Conservation (phyloP, 2,329 filamentous ascomycete species). For the Sphaerulina populicola region DNA sequence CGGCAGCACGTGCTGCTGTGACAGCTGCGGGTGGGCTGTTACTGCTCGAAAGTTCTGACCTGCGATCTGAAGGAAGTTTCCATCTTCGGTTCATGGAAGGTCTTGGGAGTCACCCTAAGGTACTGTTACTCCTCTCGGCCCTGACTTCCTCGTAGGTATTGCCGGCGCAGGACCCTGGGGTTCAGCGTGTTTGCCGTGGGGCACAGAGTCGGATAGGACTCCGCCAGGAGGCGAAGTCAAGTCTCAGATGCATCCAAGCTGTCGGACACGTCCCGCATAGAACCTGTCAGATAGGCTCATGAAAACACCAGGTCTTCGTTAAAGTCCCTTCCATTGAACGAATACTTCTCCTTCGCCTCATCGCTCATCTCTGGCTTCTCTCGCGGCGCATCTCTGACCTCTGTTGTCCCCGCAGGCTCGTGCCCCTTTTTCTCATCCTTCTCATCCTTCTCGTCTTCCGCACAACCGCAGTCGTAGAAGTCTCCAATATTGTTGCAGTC, state of each 20-base stretch:
- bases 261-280: background rate
- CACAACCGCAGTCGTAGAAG: constrained; percentile 60
- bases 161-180: constrained; percentile 19
- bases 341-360: constrained; percentile 25
- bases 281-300: background rate
- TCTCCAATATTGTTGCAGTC: constrained; percentile 58
- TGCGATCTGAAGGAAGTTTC: background rate
- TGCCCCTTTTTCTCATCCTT: constrained; percentile 10
- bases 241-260: no score
- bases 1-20: constrained; percentile 5
- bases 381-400: constrained; percentile 7
- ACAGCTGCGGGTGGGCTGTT: constrained; percentile 9
- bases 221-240: background rate
- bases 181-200: background rate
- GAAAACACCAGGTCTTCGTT: constrained; percentile 24
- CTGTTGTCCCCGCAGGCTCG: constrained; percentile 4
- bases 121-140: constrained; percentile 28
- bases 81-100: background rate
- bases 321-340: constrained; percentile 28
- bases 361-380: constrained; percentile 27
- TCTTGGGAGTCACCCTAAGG: constrained; percentile 27
- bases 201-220: background rate
- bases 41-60: background rate
- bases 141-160: constrained; percentile 24
- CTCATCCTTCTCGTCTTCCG: constrained; percentile 40